Evolutionary conservation across 306 rosid species (phyloP), one percentile per base, ranked within the genome.

Genomic region (Trifolium fragiferum): DNA sequence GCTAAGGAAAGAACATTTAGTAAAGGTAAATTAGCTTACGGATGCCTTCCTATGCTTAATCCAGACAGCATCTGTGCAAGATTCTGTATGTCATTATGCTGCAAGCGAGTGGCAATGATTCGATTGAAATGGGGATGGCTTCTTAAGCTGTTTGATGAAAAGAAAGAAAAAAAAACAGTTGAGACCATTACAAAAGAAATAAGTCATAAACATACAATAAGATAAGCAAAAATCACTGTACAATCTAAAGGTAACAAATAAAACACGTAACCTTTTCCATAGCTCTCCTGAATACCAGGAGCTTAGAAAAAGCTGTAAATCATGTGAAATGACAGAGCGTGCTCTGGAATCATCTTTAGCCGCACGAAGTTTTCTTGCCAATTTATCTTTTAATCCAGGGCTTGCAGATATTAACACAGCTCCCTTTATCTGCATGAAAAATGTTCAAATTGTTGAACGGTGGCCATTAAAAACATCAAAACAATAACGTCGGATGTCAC

Each of bases 331-430:
- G 67, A 93, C 62, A 53, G 81, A 50, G 21, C 44, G 69, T 67
- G 97, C 98, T 83, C 86, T 86, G 66, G 96, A 88, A 73, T 93
- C 94, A 76, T 93, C 98, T 72, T 77, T 86, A 82, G 93, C 96
- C 71, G 84, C 83, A 37, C 96, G 97, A 30, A 88, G 59, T 83
- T 86, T 87, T 82, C 94, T 87, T 72, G 89, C 87, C 72, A 73
- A 70, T 81, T 75, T 68, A 83, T 88, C 94, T 79, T 86, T 86
- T 66, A 93, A 74, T 61, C 98, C 98, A 54, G 98, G 98, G 83
- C 96, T 93, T 43, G 91, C 97, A 68, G 97, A 92, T 78, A 93
- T 83, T 67, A 93, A 33, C 66, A 86, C 87, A 77, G 93, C 91
- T 81, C 96, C 92, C 78, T 89, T 86, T 72, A 69, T 82, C 98